phyloP scores from a whole-genome alignment of 1,284 basidiomycete genomes.

The Schizophyllum amplum region DNA sequence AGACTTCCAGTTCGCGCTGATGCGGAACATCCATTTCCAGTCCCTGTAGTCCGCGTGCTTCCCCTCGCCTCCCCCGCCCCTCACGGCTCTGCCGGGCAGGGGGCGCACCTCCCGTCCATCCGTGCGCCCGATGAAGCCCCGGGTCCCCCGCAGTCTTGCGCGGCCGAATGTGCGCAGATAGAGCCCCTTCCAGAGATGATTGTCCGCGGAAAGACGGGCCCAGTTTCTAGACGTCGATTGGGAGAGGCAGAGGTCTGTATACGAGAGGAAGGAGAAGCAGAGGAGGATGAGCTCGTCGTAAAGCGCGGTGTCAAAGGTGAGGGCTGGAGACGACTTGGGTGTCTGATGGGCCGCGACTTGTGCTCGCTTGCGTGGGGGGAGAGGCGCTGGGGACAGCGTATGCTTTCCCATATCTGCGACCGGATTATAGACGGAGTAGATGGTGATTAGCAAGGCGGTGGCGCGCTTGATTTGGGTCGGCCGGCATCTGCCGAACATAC shows the following conservation, averaged over 20 bases:
- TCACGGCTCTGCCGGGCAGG: slow-evolving; percentile 44
- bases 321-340: slow-evolving; percentile 3
- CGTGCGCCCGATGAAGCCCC: slow-evolving; percentile 46
- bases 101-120: slow-evolving; percentile 53
- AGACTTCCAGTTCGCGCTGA: slow-evolving; percentile 70
- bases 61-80: slow-evolving; percentile 14
- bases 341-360: slow-evolving; percentile 21
- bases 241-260: slow-evolving; percentile 54
- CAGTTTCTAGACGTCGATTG: slow-evolving; percentile 61
- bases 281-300: slow-evolving; percentile 69
- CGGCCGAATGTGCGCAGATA: slow-evolving; percentile 60
- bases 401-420: slow-evolving; percentile 44
- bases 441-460: too few species aligned
- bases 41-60: slow-evolving; percentile 33
- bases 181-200: slow-evolving; percentile 49
- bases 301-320: slow-evolving; percentile 47
- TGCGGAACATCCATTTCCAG: slow-evolving; percentile 82
- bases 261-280: slow-evolving; percentile 65
- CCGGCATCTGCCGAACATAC: background rate
- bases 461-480: background rate
- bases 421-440: background rate
- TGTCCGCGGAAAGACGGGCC: slow-evolving; percentile 49
- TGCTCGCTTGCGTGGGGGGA: slow-evolving; percentile 52
- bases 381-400: slow-evolving; percentile 34
- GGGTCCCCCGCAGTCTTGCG: slow-evolving; percentile 53